Evolutionary conservation across 2,329 filamentous ascomycete species (phyloP).

Genomic region (Beauveria australis): DNA sequence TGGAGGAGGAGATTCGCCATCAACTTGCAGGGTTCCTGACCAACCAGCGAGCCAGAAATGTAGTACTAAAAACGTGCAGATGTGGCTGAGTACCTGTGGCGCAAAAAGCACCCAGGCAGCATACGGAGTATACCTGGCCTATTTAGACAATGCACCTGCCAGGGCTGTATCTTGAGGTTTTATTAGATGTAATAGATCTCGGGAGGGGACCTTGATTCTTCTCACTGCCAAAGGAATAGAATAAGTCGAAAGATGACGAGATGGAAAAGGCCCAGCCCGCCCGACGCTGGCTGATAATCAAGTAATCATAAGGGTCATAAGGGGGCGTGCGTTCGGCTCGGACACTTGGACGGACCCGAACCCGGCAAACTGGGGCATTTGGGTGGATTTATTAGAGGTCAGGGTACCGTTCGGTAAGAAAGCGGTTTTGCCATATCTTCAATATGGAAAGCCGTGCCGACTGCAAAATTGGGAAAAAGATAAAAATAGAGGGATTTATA

Average conservation of each 20-base stretch:
- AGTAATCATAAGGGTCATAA: neutral
- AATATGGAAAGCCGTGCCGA: no score
- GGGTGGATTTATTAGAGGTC: neutral
- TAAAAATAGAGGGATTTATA: neutral
- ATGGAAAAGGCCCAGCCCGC: no score
- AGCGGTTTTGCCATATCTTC: neutral
- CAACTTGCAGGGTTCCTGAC: neutral
- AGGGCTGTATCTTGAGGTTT: no score
- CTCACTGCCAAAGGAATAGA: no score
- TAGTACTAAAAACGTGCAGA: neutral
- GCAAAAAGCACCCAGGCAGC: neutral
- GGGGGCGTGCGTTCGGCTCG: neutral
- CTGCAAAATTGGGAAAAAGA: no score
- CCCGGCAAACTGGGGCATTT: conserved; percentile 1
- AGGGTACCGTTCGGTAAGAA: neutral
- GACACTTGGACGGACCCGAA: conserved; percentile 9
- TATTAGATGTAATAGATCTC: no score
- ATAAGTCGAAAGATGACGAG: no score
- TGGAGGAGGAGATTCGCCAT: neutral
- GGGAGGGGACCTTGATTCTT: no score
- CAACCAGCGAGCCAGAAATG: neutral
- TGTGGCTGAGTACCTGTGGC: neutral
- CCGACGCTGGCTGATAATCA: neutral
- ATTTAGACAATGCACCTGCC: no score
- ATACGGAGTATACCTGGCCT: no score